Evolutionary conservation across 1,284 basidiomycete species (phyloP).

Genomic region (Vanrija pseudolonga): DNA sequence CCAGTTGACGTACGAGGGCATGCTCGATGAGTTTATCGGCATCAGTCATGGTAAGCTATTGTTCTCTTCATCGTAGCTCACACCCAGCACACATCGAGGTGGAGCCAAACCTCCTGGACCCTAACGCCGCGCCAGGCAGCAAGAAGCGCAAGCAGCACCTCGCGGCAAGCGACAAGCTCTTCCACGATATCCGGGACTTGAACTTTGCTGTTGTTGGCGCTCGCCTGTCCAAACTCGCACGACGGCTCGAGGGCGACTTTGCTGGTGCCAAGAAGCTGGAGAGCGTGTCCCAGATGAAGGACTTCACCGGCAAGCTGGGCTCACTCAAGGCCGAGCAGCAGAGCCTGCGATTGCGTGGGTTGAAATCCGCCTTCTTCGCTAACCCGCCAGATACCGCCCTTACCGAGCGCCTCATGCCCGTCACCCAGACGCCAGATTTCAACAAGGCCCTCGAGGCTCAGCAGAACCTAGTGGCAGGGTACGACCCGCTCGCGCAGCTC

Average conservation of each 20-base stretch:
- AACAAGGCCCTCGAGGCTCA: conserved; percentile 91
- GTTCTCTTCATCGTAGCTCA: neutral
- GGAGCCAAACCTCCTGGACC: conserved; percentile 70
- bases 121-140: conserved; percentile 54
- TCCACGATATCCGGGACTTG: conserved; percentile 77
- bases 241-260: conserved; percentile 84
- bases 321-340: conserved; percentile 89
- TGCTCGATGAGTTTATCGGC: conserved; percentile 90
- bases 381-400: conserved; percentile 72
- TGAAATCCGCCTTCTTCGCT: too few species aligned
- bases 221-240: conserved; percentile 75
- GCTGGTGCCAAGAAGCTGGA: conserved; percentile 54
- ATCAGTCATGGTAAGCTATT: conserved; percentile 72
- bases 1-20: conserved; percentile 93
- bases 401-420: conserved; percentile 82
- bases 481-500: conserved; percentile 72
- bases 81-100: conserved; percentile 80
- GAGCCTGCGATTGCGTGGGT: conserved; percentile 76
- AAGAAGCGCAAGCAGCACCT: conserved; percentile 85
- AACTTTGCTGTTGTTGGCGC: conserved; percentile 93
- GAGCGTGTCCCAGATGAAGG: conserved; percentile 84
- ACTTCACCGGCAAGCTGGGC: conserved; percentile 92
- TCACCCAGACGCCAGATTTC: conserved; percentile 84
- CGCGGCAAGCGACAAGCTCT: conserved; percentile 73
- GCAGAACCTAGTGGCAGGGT: conserved; percentile 90